Evolutionary conservation across 768 basidiomycete genomes (phyloP), one percentile per base, ranked within the genome.

Genomic region (Tulasnella sp.): DNA sequence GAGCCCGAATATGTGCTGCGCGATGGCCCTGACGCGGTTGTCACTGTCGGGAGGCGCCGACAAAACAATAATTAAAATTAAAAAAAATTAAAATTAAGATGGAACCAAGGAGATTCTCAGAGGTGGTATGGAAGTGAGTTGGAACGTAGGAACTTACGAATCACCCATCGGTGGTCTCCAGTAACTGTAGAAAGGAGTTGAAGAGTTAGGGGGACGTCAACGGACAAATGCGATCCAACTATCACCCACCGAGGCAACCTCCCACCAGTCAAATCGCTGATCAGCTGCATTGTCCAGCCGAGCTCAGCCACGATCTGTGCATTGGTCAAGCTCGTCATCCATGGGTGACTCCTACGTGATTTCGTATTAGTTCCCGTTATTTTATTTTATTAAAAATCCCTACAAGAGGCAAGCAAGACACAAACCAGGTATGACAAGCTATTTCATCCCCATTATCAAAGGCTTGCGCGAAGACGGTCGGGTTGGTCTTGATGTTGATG

Each of bases 1-100:
- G 63, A 97, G 70, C 24, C 87, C 90, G 67, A 96, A 92, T 30
- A 92, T 84, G 68, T 89, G 82, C 67, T 78, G 75, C 24, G 92
- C 93, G 66, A 98, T 88, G 3, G 91, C 83, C 38, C 80, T 75
- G 31, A 94, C 87, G 49, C 93, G 80, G 70, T 78, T 79, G 67
- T 98, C 93, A 46, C 78, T 78, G 68, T 10, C 2, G 2, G 17
- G 17, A 55, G n/a, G n/a, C n/a, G n/a, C n/a, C n/a, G n/a, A n/a
- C n/a, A n/a, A n/a, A n/a, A n/a, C n/a, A n/a, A n/a, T n/a, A n/a
- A n/a, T n/a, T n/a, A n/a, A n/a, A n/a, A n/a, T n/a, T 21, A 34
- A 4, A 11, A 30, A 30, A 34, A 22, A 42, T 55, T 49, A 5
- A 51, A 25, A 24, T 34, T 69, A 4, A 72, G 68, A 62, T 50